A percentile compares a stretch with the other conserved stretches of the same genome.
Evolutionary conservation across 352 stramenopile species (phyloP).

Genomic region (Phytopythium mirpurense): DNA sequence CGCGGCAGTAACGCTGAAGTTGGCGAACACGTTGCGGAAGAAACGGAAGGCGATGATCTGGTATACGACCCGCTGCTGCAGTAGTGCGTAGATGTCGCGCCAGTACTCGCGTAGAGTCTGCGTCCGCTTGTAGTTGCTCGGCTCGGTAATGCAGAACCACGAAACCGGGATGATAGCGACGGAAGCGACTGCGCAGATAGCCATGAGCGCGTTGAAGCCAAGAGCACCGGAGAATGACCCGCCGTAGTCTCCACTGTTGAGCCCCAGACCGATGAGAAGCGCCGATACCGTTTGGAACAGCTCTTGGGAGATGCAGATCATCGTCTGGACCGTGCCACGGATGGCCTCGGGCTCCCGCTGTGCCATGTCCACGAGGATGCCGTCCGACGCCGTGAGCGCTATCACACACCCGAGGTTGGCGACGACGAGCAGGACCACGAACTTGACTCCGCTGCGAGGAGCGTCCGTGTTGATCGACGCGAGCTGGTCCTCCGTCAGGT

Average conservation of each 20-base stretch:
- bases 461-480: constrained; percentile 40
- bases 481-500: constrained; percentile 37
- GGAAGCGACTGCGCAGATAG: constrained; percentile 25
- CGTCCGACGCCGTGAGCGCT: constrained; percentile 39
- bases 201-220: constrained; percentile 49
- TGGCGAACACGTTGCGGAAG: constrained; percentile 50
- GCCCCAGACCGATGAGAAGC: constrained; percentile 45
- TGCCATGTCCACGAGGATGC: constrained; percentile 50
- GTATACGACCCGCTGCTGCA: constrained; percentile 51
- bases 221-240: constrained; percentile 44
- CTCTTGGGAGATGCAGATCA: constrained; percentile 42
- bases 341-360: constrained; percentile 46
- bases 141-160: constrained; percentile 52
- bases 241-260: constrained; percentile 54
- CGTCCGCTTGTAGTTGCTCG: constrained; percentile 16
- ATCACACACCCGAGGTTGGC: constrained; percentile 54
- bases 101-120: constrained; percentile 14
- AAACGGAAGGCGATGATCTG: constrained; percentile 53
- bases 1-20: constrained; percentile 33
- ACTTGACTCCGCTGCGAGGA: constrained; percentile 33
- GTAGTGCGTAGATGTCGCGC: constrained; percentile 39
- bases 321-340: constrained; percentile 49
- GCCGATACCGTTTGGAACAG: constrained; percentile 34
- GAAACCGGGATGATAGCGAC: constrained; percentile 28
- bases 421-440: constrained; percentile 50